phyloP scores from a whole-genome alignment of 805 yeast genomes.

The Kuraishia ogatae region DNA sequence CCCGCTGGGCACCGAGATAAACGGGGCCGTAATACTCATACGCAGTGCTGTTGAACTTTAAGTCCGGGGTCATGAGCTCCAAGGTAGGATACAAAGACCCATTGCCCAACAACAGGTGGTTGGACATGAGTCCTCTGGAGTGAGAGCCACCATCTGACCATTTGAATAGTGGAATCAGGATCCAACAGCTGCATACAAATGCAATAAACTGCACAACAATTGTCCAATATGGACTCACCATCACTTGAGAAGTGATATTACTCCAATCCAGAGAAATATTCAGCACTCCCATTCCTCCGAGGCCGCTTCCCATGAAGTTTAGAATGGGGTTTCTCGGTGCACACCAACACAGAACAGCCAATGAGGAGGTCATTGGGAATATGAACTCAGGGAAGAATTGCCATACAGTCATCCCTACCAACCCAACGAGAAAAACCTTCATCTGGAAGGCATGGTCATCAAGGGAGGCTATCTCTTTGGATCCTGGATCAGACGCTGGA shows the following conservation, averaged over 20 bases:
- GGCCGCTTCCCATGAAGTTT: constrained; percentile 42
- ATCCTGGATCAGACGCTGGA: not conserved
- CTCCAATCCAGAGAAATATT: constrained; percentile 45
- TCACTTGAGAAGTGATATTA: constrained; percentile 39
- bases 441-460: constrained; percentile 11
- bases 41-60: constrained; percentile 34
- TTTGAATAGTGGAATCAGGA: constrained; percentile 36
- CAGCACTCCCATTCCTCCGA: constrained; percentile 43
- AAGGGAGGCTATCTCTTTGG: not conserved
- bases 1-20: constrained; percentile 37
- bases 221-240: constrained; percentile 45
- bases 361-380: constrained; percentile 39
- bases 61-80: constrained; percentile 29
- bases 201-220: constrained; percentile 39
- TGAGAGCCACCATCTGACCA: constrained; percentile 25
- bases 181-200: constrained; percentile 39
- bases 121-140: constrained; percentile 38
- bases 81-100: constrained; percentile 35
- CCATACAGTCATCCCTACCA: constrained; percentile 31
- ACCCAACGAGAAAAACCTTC: constrained; percentile 27
- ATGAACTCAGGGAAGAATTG: constrained; percentile 39
- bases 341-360: constrained; percentile 40
- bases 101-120: constrained; percentile 25
- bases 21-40: constrained; percentile 36
- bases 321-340: constrained; percentile 31